Percentiles rank a stretch among this genome's conserved stretches.
Evolutionary conservation across 345 rosid genomes (phyloP).

Genomic region (Citrus sinensis): DNA sequence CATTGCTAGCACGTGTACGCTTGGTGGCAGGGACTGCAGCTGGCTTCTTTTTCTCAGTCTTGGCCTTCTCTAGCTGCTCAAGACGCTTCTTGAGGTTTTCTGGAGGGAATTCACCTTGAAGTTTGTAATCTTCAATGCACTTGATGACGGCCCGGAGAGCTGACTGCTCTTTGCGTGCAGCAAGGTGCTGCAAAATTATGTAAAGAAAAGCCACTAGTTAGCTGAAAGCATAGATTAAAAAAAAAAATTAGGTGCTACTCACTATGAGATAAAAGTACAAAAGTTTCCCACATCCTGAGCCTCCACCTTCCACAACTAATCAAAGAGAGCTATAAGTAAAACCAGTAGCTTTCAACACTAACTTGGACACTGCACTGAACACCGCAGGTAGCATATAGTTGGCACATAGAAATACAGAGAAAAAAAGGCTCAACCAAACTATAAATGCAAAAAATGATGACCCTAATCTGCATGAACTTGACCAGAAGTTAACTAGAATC

Average conservation of each 20-base stretch:
- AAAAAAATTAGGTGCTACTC: neutral
- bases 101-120: conserved; percentile 75
- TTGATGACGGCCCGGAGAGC: conserved; percentile 86
- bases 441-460: neutral
- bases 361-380: neutral
- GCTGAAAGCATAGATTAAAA: neutral
- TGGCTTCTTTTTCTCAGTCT: conserved; percentile 86
- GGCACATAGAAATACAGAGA: neutral
- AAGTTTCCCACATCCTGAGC: neutral
- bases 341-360: neutral
- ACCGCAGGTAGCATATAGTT: neutral
- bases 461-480: neutral
- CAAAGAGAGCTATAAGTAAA: neutral
- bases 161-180: conserved; percentile 91
- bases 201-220: neutral
- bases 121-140: conserved; percentile 98
- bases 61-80: conserved; percentile 93
- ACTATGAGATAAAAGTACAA: neutral
- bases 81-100: conserved; percentile 97
- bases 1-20: conserved; percentile 82
- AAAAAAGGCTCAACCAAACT: neutral
- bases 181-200: conserved; percentile 49
- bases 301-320: neutral
- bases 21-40: conserved; percentile 87
- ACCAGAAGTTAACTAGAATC: conserved; percentile 5